Percentiles rank a stretch among this genome's conserved stretches.
Conservation (phyloP, 345 rosid genomes). For the Syzygium oleosum region DNA sequence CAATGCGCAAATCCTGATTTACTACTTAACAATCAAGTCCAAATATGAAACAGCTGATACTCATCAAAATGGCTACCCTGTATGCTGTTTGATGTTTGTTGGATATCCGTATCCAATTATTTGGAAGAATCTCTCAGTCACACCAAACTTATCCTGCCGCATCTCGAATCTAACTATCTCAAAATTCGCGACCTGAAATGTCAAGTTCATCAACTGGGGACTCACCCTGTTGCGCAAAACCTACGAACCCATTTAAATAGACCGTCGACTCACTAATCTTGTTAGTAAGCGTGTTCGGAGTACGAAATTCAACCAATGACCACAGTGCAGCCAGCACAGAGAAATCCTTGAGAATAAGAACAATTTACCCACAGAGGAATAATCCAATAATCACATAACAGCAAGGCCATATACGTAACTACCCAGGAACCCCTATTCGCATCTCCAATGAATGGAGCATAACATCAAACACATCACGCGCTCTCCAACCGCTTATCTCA, state of each 20-base stretch:
- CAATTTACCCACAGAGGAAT: not conserved
- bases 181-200: not conserved
- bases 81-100: not conserved
- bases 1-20: not conserved
- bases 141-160: not conserved
- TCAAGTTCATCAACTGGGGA: not conserved
- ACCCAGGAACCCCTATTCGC: not conserved
- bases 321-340: not conserved
- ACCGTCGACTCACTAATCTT: fast-evolving
- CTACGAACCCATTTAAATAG: not conserved
- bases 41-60: not conserved
- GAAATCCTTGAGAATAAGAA: not conserved
- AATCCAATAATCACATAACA: not conserved
- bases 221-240: not conserved
- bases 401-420: not conserved
- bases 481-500: not conserved
- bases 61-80: not conserved
- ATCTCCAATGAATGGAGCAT: not conserved
- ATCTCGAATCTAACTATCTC: not conserved
- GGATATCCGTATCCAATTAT: not conserved
- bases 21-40: not conserved
- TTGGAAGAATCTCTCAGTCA: not conserved
- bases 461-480: not conserved
- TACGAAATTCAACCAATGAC: not conserved
- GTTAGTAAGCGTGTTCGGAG: not conserved